Evolutionary conservation across 768 basidiomycete genomes (phyloP), one percentile per base, ranked within the genome.

Genomic region (Boletus subcaerulescens): DNA sequence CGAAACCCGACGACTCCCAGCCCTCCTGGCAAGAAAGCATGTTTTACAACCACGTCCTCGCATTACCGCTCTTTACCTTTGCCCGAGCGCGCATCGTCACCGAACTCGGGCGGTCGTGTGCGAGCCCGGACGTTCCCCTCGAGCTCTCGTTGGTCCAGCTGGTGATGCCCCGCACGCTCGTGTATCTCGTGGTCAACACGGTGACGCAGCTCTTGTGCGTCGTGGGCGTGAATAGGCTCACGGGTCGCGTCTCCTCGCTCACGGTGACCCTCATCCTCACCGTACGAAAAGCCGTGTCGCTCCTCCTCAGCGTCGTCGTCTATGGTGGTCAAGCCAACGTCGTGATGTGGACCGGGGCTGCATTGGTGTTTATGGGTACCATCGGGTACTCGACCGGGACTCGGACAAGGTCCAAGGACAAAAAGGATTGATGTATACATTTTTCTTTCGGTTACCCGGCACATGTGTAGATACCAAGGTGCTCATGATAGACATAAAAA

Each of bases 1-100:
- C 24, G 0, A 24, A 6, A 6, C 48, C 59, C 60, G 1, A 35
- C 38, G 38, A 39, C n/a, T 40, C 54, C n/a, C 60, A 60, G 41
- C 61, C 70, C 0, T 69, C 81, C 42, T 97, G 94, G 94, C 83
- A 88, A 64, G 94, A 97, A 72, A 86, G 84, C 47, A 84, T 98
- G 82, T 98, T 96, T 74, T 98, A 93, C 74, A 78, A 91, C 20
- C 91, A 93, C 70, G 83, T 86, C 63, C 80, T 93, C 50, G 82
- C 85, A 13, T 77, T 93, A 13, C 91, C 90, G 7, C 78, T 92
- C 77, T 93, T 93, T 73, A 56, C 79, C 55, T 81, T 82, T 52
- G 74, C 89, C 38, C 73, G 82, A 1, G 62, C 74, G 18, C 81
- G 81, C 63, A 74, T 93, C 53, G 41, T 62, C 9, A 53, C 63